A percentile compares a stretch with the other conserved stretches of the same genome.
Conservation (phyloP, 2,329 filamentous ascomycete genomes). For the Penicillium sp. region DNA sequence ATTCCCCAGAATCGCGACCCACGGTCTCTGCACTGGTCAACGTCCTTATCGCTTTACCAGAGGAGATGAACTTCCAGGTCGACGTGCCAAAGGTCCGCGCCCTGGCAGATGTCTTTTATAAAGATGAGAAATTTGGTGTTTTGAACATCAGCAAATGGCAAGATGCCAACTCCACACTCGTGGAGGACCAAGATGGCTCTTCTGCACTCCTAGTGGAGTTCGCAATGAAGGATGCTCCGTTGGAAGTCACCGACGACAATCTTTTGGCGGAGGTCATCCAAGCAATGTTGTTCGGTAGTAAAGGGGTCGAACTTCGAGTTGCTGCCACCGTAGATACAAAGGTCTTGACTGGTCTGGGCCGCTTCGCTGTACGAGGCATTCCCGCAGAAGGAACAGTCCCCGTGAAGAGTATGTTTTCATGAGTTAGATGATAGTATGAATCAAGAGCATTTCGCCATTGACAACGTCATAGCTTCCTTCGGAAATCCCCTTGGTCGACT, state of each 20-base stretch:
- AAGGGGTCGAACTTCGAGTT: slow-evolving; percentile 70
- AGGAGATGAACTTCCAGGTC: slow-evolving; percentile 83
- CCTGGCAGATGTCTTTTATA: slow-evolving; percentile 77
- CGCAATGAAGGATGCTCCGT: slow-evolving; percentile 72
- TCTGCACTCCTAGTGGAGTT: slow-evolving; percentile 73
- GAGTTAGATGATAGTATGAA: slow-evolving; percentile 22
- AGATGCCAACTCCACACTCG: slow-evolving; percentile 73
- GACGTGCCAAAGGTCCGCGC: slow-evolving; percentile 76
- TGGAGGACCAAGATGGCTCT: slow-evolving; percentile 60
- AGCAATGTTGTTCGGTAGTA: slow-evolving; percentile 72
- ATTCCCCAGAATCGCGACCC: slow-evolving; percentile 70
- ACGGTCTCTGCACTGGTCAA: slow-evolving; percentile 80
- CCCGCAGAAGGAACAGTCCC: slow-evolving; percentile 81
- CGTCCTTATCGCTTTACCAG: slow-evolving; percentile 75
- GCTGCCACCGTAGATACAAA: slow-evolving; percentile 80
- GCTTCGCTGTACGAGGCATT: slow-evolving; percentile 77
- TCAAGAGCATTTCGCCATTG: slow-evolving; percentile 21
- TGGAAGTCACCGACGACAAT: slow-evolving; percentile 78
- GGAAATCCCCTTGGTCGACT: slow-evolving; percentile 54
- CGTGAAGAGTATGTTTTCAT: slow-evolving; percentile 80
- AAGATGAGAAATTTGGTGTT: slow-evolving; percentile 74
- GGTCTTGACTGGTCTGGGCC: slow-evolving; percentile 77
- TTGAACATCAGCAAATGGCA: slow-evolving; percentile 83
- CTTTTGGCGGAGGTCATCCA: slow-evolving; percentile 81
- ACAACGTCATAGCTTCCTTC: slow-evolving; percentile 56